These are phyloP conservation scores for Pseudocercospora crystallina DNA, from an alignment of 2,329 filamentous ascomycete genomes.

Conservation along the genomic window DNA sequence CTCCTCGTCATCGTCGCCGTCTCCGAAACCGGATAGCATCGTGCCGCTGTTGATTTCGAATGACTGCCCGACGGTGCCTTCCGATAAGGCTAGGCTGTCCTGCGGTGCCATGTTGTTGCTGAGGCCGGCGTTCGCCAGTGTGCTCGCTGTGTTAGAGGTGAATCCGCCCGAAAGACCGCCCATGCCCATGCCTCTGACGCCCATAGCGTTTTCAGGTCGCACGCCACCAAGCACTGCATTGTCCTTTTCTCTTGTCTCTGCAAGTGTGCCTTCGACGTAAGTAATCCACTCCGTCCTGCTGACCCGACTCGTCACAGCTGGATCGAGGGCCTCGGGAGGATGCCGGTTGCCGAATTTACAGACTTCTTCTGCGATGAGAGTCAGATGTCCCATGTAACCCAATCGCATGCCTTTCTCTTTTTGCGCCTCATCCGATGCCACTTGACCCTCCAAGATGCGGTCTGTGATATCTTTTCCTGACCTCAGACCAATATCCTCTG, in stretches of 20 bases:
- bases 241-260: constrained; percentile 90
- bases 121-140: constrained; percentile 76
- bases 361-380: constrained; percentile 94
- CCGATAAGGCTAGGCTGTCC: constrained; percentile 35
- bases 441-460: constrained; percentile 88
- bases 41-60: constrained; percentile 37
- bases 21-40: constrained; percentile 79
- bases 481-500: constrained; percentile 27
- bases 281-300: constrained; percentile 88
- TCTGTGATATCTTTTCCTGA: constrained; percentile 86
- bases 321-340: constrained; percentile 81
- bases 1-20: constrained; percentile 94
- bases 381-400: constrained; percentile 98
- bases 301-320: constrained; percentile 80
- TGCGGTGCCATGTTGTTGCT: constrained; percentile 26
- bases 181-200: constrained; percentile 57
- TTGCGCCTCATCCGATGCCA: constrained; percentile 82
- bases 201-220: constrained; percentile 83
- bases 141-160: constrained; percentile 46
- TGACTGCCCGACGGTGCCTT: constrained; percentile 34
- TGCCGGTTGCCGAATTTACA: constrained; percentile 97
- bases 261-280: constrained; percentile 89
- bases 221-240: constrained; percentile 98
- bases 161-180: constrained; percentile 51
- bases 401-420: constrained; percentile 81